Conservation (phyloP, 2,329 filamentous ascomycete species). For the Ophiostoma piceae region DNA sequence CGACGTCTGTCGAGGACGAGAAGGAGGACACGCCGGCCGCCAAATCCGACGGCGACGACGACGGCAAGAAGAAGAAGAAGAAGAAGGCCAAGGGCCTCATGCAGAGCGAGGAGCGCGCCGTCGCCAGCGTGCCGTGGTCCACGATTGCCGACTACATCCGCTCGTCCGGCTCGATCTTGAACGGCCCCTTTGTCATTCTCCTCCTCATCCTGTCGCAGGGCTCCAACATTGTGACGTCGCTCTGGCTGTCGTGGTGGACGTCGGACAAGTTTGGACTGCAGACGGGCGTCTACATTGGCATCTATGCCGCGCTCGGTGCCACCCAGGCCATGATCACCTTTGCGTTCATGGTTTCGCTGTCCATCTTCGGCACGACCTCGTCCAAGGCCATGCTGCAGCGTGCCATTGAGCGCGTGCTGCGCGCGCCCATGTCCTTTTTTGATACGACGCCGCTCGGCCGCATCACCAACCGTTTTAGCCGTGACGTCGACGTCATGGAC, state of each 20-base stretch:
- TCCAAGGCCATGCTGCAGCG: constrained; percentile 76
- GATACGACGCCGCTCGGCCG: constrained; percentile 92
- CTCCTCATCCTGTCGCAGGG: constrained; percentile 70
- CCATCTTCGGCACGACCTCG: constrained; percentile 72
- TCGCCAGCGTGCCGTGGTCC: constrained; percentile 70
- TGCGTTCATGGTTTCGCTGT: constrained; percentile 69
- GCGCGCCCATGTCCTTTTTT: constrained; percentile 82
- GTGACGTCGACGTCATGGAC: constrained; percentile 95
- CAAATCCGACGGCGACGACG: background rate
- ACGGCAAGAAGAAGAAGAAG: constrained; percentile 48
- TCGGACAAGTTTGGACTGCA: constrained; percentile 66
- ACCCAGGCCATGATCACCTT: constrained; percentile 72
- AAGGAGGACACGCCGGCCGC: constrained; percentile 43
- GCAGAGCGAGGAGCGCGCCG: constrained; percentile 66
- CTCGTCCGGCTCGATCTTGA: constrained; percentile 66
- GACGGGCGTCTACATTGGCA: constrained; percentile 65
- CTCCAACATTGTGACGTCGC: constrained; percentile 76
- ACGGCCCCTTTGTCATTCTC: constrained; percentile 58
- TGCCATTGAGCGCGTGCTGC: constrained; percentile 71
- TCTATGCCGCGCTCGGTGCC: constrained; percentile 65
- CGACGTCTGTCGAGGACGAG: constrained; percentile 68
- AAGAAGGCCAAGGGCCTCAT: constrained; percentile 61
- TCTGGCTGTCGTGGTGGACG: constrained; percentile 96
- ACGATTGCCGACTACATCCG: constrained; percentile 74
- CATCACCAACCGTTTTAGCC: constrained; percentile 93